Evolutionary conservation across 495 filamentous ascomycete species (phyloP), one percentile per base, ranked within the genome.

Genomic region (Podospora tetraspora): DNA sequence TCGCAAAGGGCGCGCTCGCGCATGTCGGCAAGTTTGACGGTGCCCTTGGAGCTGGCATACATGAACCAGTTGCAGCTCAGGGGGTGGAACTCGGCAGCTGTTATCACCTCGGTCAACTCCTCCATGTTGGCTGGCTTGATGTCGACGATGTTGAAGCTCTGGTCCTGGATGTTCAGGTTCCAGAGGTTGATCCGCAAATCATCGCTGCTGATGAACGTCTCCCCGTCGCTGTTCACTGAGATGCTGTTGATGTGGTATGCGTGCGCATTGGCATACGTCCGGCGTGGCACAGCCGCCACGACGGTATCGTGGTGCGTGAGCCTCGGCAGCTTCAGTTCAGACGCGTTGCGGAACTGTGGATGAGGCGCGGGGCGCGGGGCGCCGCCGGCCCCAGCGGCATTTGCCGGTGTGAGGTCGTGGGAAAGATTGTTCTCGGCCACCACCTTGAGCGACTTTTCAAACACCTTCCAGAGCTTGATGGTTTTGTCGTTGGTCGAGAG

Each of bases 231-330:
- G 83, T 99, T 99, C 72, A 98, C 95, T 43, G 95, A 98, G 73
- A 99, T 99, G 83, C 95, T 98, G 84, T 99, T 99, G 85, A 99
- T 99, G 79, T 99, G 95, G 76, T 99, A 99, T 64, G 95, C 95
- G 79, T 99, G 95, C 21, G 95, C 95, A 77, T 99, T 99, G 66
- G 95, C 94, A 77, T 98, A 99, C 19, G 94, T 97, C 80, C 93
- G 88, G 70, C 95, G 88, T 22, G 95, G 95, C 22, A 98, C 95
- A 13, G 95, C 95, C 29, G 95, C 96, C 63, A 99, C 95, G 59
- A 99, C 96, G 13, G 96, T 99, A 79, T 99, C 95, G 75, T 99
- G 95, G 76, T 99, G 95, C 70, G 95, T 97, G 75, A 99, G 86
- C 65, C 95, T 91, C 59, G 95, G 95, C 59, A 99, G 86, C 80